Percentiles rank a stretch among this genome's conserved stretches.
Conservation (phyloP, 257 asterid genomes). For the Eucommia ulmoides region DNA sequence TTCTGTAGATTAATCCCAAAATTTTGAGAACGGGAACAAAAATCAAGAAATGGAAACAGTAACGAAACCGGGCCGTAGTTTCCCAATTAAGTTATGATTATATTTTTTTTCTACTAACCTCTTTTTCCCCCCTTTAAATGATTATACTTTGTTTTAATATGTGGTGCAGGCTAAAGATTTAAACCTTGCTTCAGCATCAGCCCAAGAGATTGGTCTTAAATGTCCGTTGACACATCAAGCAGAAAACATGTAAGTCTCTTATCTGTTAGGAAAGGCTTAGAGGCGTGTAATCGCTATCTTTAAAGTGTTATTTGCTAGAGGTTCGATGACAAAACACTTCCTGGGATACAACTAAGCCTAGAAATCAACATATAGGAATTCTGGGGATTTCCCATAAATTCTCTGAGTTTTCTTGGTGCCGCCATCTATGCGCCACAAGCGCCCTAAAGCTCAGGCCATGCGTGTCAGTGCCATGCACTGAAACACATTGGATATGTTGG, state of each 20-base stretch:
- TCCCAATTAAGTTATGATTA: not conserved
- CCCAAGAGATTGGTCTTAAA: constrained; percentile 40
- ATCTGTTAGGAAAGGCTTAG: not conserved
- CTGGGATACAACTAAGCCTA: too few relatives aligned
- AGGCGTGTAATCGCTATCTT: not conserved
- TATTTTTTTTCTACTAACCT: too few relatives aligned
- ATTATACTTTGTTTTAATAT: too few relatives aligned
- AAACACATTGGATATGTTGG: too few relatives aligned
- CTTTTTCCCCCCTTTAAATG: too few relatives aligned
- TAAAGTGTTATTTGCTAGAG: not conserved
- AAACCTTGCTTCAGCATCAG: constrained; percentile 59
- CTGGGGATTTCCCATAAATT: too few relatives aligned
- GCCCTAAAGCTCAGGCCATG: too few relatives aligned
- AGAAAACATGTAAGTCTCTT: constrained; percentile 52
- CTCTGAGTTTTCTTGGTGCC: not conserved
- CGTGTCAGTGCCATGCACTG: too few relatives aligned
- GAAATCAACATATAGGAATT: too few relatives aligned
- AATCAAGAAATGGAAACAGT: not conserved
- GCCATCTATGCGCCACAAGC: too few relatives aligned
- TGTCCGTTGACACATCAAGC: constrained; percentile 57
- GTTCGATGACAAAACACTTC: not conserved
- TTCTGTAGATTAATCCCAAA: too few relatives aligned
- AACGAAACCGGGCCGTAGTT: not conserved
- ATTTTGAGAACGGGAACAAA: not conserved
- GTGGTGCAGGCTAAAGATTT: constrained; percentile 81